phyloP scores from a whole-genome alignment of 208 protist species.

The Kentomonas sorsogonicus region DNA sequence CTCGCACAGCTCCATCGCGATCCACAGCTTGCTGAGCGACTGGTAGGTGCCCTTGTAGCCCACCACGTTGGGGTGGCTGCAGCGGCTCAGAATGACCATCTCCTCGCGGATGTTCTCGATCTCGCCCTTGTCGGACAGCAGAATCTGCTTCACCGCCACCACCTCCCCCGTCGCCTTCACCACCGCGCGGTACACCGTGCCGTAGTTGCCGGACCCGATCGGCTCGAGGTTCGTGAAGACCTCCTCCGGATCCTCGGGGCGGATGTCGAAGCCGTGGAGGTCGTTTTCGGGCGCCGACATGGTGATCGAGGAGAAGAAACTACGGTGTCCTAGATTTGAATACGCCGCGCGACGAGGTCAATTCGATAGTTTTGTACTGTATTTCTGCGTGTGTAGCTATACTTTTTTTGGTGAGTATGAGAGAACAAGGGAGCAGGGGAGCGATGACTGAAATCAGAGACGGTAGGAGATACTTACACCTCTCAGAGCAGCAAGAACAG shows the following conservation, averaged over 20 bases:
- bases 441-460: no score
- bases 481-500: no score
- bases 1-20: constrained; percentile 93
- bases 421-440: no score
- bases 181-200: constrained; percentile 95
- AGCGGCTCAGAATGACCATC: constrained; percentile 81
- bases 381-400: no score
- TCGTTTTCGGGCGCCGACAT: no score
- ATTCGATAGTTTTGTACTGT: no score
- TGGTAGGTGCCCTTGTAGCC: constrained; percentile 84
- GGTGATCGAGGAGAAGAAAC: no score
- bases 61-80: constrained; percentile 86
- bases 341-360: no score
- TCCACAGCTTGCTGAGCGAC: constrained; percentile 82
- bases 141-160: constrained; percentile 87
- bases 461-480: no score
- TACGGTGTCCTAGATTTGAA: no score
- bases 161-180: constrained; percentile 66
- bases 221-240: constrained; percentile 77
- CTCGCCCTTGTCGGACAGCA: constrained; percentile 75
- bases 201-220: constrained; percentile 94
- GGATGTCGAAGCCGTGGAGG: no score
- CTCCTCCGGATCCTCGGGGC: constrained; percentile 68
- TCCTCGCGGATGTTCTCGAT: constrained; percentile 76
- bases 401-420: no score